These are phyloP conservation scores for Clavaria fumosa DNA, from an alignment of 768 basidiomycete genomes.

Conservation along the genomic window DNA sequence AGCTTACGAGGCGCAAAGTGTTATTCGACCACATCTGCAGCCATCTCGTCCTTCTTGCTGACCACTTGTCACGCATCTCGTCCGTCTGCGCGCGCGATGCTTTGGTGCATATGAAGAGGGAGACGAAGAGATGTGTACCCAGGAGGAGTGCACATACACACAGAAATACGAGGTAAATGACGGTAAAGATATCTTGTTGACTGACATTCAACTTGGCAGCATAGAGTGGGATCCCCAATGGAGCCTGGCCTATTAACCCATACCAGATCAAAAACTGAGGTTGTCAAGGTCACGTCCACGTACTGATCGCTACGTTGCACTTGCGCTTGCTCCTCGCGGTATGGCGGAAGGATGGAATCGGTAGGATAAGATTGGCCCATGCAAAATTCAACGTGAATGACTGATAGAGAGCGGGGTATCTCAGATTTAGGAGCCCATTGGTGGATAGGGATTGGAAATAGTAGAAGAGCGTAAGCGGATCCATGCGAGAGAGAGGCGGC, in stretches of 20 bases:
- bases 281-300: not conserved
- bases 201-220: not conserved
- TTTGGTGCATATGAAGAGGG: not conserved
- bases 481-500: slow-evolving; percentile 1
- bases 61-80: not conserved
- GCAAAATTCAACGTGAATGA: slow-evolving; percentile 77
- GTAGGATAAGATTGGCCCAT: slow-evolving; percentile 60
- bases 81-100: not conserved
- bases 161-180: slow-evolving; percentile 4
- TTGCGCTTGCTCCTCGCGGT: slow-evolving; percentile 68
- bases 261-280: not conserved
- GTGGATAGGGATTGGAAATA: slow-evolving; percentile 77
- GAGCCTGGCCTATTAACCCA: not conserved
- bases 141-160: slow-evolving; percentile 2
- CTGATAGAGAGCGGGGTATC: slow-evolving; percentile 75
- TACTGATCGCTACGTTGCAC: not conserved
- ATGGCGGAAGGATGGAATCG: slow-evolving; percentile 42
- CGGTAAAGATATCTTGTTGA: slow-evolving; percentile 3
- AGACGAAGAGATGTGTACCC: not conserved
- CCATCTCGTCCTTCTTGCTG: not conserved
- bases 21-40: slow-evolving; percentile 3
- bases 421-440: slow-evolving; percentile 64
- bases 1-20: slow-evolving; percentile 1
- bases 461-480: slow-evolving; percentile 30
- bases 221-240: not conserved